Conservation (phyloP, 2,329 filamentous ascomycete genomes). For the Pseudofabraea citricarpa region DNA sequence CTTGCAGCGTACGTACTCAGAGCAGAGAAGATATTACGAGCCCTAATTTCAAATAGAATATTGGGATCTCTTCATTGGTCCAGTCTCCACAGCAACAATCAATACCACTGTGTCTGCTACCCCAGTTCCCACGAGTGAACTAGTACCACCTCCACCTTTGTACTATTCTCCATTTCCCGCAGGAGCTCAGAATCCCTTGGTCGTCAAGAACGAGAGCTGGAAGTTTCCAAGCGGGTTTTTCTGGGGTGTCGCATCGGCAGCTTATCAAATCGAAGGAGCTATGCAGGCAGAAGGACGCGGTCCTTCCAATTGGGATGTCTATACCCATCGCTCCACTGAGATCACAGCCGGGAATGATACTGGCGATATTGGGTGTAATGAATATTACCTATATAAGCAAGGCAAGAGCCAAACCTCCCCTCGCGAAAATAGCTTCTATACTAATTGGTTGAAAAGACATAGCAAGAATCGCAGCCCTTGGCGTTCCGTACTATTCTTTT, state of each 20-base stretch:
- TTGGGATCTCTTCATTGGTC: slow-evolving; percentile 21
- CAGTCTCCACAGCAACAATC: slow-evolving; percentile 15
- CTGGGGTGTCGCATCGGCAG: slow-evolving; percentile 44
- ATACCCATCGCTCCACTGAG: slow-evolving; percentile 15
- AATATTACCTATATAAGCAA: slow-evolving; percentile 53
- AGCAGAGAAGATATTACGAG: no score
- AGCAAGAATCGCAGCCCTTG: slow-evolving; percentile 43
- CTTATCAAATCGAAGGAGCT: slow-evolving; percentile 42
- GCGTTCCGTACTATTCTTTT: slow-evolving; percentile 44
- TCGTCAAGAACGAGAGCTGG: slow-evolving; percentile 18
- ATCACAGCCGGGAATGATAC: slow-evolving; percentile 32
- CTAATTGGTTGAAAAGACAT: slow-evolving; percentile 34
- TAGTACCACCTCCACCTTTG: slow-evolving; percentile 19
- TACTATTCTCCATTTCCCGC: slow-evolving; percentile 15
- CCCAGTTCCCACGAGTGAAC: slow-evolving; percentile 17
- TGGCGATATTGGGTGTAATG: slow-evolving; percentile 45
- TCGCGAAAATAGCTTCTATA: neutral
- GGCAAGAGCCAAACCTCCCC: slow-evolving; percentile 27
- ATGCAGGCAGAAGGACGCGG: slow-evolving; percentile 38
- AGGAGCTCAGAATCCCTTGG: slow-evolving; percentile 12
- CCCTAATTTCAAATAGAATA: neutral
- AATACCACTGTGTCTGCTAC: slow-evolving; percentile 20
- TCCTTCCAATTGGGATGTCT: slow-evolving; percentile 38
- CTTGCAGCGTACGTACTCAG: slow-evolving; percentile 15
- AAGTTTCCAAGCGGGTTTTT: slow-evolving; percentile 36